Base-by-base conservation (phyloP, 2,329 filamentous ascomycete genomes). In the Neopestalotiopsis sp. region DNA sequence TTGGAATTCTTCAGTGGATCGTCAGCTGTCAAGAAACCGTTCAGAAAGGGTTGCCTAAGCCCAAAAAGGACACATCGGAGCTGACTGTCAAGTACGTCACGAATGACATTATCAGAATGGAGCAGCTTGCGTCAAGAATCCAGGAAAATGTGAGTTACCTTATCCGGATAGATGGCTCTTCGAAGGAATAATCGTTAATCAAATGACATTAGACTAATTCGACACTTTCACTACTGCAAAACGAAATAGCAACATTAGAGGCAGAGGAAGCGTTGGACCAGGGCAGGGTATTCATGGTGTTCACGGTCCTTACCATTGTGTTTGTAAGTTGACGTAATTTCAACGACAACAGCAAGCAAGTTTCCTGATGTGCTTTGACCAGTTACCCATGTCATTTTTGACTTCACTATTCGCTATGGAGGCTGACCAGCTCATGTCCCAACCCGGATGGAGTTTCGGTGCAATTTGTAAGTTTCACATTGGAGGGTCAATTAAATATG, bases 401-500 rank as follows among this genome's bases (percentile, higher is more conserved):
- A 20, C n/a, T 9, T 53, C 45, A 1, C n/a, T 53, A 0, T 53
- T 53, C 45, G 45, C 45, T 3, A 14, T 53, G 45, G 5, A 53
- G 5, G n/a, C n/a, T 24, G n/a, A 53, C 0, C 9, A 14, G 9
- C n/a, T 53, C n/a, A 5, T n/a, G 1, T 1, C 0, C 7, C 14
- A n/a, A 20, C 45, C 45, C 7, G 45, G 45, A 0, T 53, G 45
- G 45, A 17, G 6, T 1, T 53, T 53, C 0, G 45, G 1, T 3
- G 5, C 24, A 1, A 53, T 53, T 1, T 53, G 45, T 53, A n/a
- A 2, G 45, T 53, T n/a, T n/a, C n/a, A n/a, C n/a, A n/a, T n/a
- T n/a, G n/a, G n/a, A n/a, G n/a, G n/a, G n/a, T n/a, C n/a, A n/a
- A n/a, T n/a, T n/a, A n/a, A n/a, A n/a, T n/a, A n/a, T n/a, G n/a